Conservation (phyloP, 2,329 filamentous ascomycete species). For the Colletotrichum noveboracense region DNA sequence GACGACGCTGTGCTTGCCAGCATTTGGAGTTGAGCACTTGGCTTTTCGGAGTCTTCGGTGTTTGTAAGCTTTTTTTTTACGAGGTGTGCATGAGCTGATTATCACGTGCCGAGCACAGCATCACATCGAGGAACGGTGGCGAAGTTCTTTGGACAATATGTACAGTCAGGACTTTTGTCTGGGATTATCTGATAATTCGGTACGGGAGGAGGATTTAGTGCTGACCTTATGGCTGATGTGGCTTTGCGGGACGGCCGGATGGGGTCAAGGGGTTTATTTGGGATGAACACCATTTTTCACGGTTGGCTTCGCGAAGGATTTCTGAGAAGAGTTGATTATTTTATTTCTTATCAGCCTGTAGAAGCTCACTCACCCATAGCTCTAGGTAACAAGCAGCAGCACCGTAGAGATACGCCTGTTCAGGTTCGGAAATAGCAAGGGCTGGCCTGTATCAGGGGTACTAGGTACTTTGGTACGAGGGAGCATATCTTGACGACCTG, state of each 20-base stretch:
- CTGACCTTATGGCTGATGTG: background rate
- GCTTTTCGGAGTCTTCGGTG: background rate
- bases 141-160: background rate
- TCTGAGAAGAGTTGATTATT: background rate
- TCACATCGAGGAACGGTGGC: background rate
- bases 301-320: background rate
- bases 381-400: background rate
- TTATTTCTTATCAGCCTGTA: too few relatives aligned
- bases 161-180: background rate
- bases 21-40: background rate
- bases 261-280: background rate
- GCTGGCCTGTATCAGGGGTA: background rate
- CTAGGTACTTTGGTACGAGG: background rate
- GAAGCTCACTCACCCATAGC: too few relatives aligned
- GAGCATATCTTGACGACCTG: background rate
- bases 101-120: background rate
- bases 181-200: background rate
- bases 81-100: background rate
- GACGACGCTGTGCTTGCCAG: background rate
- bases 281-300: background rate
- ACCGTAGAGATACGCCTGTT: rapidly evolving
- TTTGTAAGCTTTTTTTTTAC: background rate
- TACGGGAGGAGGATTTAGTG: background rate
- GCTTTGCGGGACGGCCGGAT: background rate
- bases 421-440: background rate